Conservation (phyloP, 192 early-diverging fungal genomes). For the Linnemannia zychae region DNA sequence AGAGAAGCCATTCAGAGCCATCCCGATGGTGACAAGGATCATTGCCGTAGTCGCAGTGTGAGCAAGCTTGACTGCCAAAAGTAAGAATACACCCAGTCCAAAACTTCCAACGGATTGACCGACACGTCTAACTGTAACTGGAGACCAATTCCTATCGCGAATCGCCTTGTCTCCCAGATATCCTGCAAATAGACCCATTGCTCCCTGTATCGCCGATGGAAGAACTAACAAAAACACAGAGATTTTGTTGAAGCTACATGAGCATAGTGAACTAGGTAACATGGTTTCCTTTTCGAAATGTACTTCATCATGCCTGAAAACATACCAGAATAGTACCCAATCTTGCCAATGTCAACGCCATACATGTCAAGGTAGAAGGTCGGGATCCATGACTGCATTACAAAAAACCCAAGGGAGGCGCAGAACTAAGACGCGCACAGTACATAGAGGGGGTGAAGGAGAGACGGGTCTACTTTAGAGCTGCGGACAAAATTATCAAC, state of each 20-base stretch:
- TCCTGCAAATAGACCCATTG: slow-evolving; percentile 41
- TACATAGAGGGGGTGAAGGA: no score
- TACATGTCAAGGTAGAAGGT: slow-evolving; percentile 58
- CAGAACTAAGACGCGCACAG: slow-evolving; percentile 18
- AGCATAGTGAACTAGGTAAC: no score
- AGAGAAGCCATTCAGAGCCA: slow-evolving; percentile 51
- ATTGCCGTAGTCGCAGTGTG: slow-evolving; percentile 32
- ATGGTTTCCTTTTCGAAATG: no score
- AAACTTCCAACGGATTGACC: slow-evolving; percentile 48
- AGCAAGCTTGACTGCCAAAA: slow-evolving; percentile 41
- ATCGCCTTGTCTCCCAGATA: slow-evolving; percentile 48
- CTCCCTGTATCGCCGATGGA: slow-evolving; percentile 44
- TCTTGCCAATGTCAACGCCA: slow-evolving; percentile 51
- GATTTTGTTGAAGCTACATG: background rate
- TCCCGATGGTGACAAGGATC: slow-evolving; percentile 42
- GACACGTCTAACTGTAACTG: slow-evolving; percentile 31
- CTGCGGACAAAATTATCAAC: background rate
- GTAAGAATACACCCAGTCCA: slow-evolving; percentile 33
- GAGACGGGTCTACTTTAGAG: background rate
- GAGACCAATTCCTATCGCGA: slow-evolving; percentile 29
- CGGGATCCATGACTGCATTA: slow-evolving; percentile 55
- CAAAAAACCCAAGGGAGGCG: slow-evolving; percentile 51
- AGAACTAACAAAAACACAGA: slow-evolving; percentile 20
- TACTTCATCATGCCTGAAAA: background rate
- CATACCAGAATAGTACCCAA: slow-evolving; percentile 56